Base-by-base conservation (phyloP, 331 rosid species). In the Arachis monticola region DNA sequence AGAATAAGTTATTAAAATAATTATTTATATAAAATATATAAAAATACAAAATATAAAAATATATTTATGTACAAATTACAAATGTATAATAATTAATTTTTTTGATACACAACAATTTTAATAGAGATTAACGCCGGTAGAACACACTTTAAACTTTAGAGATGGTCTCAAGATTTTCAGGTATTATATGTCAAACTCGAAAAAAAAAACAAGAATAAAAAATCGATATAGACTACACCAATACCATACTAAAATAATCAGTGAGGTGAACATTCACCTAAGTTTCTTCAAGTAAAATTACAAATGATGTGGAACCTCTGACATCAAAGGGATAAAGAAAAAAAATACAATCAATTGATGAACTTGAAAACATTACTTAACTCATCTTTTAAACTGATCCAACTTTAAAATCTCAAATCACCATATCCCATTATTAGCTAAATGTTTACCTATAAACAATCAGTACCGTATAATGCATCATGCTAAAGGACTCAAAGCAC, bases 401-500 rank as follows among this genome's bases (percentile, higher is more conserved):
- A 13, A 67, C 67, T 17, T 40, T 51, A 69, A 69, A 40, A 6
- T 68, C 62, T 74, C 75, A 74, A 70, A 17, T 62, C 57, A 69
- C 12, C 45, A 82, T 60, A 67, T 67, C 47, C 74, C 77, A 67
- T 60, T 55, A 64, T 60, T 55, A 51, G 51, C 80, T 62, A 79
- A 76, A 27, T 27, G 47, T 45, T 60, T 27, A 60, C 32, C 52
- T 22, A 64, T 17, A 41, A 52, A 31, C 74, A 64, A 82, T 60
- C 72, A 41, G 8, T 46, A 41, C 60, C 44, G 2, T 57, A 69
- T 55, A 40, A 62, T 55, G 51, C 73, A 69, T 63, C 75, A 83
- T 69, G 64, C 76, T 62, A 31, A 48, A 57, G 60, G 58, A 75
- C 65, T n/a, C 52, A 75, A n/a, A 67, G 3, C 47, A 82, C 74